phyloP scores from a whole-genome alignment of 2,329 filamentous ascomycete genomes.

The Aspergillus quadricinctus region DNA sequence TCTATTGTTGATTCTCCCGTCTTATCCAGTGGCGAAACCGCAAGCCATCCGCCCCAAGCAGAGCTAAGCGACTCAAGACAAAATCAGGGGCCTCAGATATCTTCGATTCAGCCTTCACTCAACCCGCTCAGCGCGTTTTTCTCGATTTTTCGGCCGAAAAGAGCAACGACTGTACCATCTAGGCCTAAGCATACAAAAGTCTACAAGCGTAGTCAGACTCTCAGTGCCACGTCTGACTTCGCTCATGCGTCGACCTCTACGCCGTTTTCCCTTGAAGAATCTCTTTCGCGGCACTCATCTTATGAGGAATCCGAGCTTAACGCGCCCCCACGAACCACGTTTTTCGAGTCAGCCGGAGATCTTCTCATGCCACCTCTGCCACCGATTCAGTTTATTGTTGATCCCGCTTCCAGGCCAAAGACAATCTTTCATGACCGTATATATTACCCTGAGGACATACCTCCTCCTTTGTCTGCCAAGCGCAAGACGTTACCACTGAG shows the following conservation, averaged over 20 bases:
- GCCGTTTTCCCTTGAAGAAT: conserved; percentile 8
- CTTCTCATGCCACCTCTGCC: conserved; percentile 86
- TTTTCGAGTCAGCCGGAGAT: conserved; percentile 93
- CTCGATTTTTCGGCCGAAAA: conserved; percentile 66
- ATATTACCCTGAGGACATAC: conserved; percentile 91
- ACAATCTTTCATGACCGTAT: conserved; percentile 97
- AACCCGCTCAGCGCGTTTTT: conserved; percentile 62
- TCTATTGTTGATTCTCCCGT: not conserved
- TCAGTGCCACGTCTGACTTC: conserved; percentile 37
- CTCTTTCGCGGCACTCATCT: conserved; percentile 48
- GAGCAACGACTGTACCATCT: conserved; percentile 45
- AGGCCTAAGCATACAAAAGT: conserved; percentile 55
- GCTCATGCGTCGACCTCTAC: conserved; percentile 7
- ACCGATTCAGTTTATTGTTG: conserved; percentile 72
- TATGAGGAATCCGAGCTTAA: conserved; percentile 50
- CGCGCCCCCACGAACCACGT: conserved; percentile 81
- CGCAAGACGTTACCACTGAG: conserved; percentile 38
- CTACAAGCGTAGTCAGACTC: conserved; percentile 72
- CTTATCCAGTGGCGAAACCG: not conserved
- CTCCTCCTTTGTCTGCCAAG: conserved; percentile 60
- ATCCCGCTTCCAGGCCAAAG: conserved; percentile 73
- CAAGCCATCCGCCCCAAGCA: not conserved
- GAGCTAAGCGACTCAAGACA: not conserved
- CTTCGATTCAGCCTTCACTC: conserved; percentile 10
- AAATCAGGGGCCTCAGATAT: conserved; percentile 10